Conservation (phyloP, 2,329 filamentous ascomycete genomes). For the Ilyonectria destructans region DNA sequence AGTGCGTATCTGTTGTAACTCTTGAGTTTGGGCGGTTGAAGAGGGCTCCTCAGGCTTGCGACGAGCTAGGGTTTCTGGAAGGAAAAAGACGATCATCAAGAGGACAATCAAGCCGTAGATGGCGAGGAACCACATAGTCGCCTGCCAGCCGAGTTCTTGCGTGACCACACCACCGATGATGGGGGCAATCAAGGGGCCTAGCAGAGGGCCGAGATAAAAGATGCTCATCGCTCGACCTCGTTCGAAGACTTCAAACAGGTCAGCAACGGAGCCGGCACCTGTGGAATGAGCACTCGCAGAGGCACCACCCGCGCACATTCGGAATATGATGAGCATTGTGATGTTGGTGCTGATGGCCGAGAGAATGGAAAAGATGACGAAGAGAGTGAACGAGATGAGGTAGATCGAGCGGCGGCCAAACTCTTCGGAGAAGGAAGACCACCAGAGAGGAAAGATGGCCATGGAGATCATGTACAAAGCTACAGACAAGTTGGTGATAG, state of each 20-base stretch:
- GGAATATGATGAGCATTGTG: conserved; percentile 83
- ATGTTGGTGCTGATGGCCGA: conserved; percentile 80
- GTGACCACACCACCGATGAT: conserved; percentile 84
- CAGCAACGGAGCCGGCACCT: conserved; percentile 86
- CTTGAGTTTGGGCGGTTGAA: conserved; percentile 23
- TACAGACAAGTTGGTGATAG: conserved; percentile 82
- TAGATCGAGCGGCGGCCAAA: conserved; percentile 85
- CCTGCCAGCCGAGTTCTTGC: conserved; percentile 80
- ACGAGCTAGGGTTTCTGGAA: conserved; percentile 76
- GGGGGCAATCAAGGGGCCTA: conserved; percentile 82
- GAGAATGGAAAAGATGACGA: conserved; percentile 79
- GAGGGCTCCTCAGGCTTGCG: conserved; percentile 44
- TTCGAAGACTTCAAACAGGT: conserved; percentile 83
- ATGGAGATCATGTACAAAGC: conserved; percentile 88
- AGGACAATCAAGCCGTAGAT: conserved; percentile 77
- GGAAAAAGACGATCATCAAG: conserved; percentile 71
- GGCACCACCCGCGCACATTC: conserved; percentile 81
- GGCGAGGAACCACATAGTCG: conserved; percentile 84
- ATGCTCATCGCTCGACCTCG: conserved; percentile 85
- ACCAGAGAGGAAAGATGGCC: conserved; percentile 90
- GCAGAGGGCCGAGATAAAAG: conserved; percentile 85
- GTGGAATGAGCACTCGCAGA: conserved; percentile 87
- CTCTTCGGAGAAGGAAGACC: conserved; percentile 85
- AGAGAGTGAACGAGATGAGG: conserved; percentile 80
- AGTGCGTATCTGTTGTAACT: conserved; percentile 69